Percentiles rank a stretch among this genome's conserved stretches.
Evolutionary conservation across 371 early-diverging fungal genomes (phyloP).

Genomic region (Haplosporangium sp.): DNA sequence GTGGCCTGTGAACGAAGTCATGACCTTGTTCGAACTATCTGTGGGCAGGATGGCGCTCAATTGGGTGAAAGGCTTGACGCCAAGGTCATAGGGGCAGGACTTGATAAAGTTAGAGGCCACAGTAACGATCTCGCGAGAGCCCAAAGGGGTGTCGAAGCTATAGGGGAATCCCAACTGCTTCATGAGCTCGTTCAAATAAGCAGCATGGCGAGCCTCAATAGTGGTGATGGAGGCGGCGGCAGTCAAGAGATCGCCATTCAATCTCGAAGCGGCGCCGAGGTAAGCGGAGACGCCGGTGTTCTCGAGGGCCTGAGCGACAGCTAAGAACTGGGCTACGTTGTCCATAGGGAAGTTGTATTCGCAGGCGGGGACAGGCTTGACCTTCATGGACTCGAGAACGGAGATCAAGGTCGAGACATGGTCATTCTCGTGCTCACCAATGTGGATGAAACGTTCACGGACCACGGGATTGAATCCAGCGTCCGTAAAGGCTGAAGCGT

Average conservation of each 20-base stretch:
- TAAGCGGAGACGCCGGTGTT: slow-evolving; percentile 60
- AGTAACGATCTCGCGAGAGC: slow-evolving; percentile 5
- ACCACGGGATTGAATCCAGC: slow-evolving; percentile 52
- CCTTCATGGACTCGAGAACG: slow-evolving; percentile 37
- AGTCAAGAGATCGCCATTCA: slow-evolving; percentile 6
- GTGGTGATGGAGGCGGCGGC: slow-evolving; percentile 11
- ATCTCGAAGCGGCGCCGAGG: slow-evolving; percentile 44
- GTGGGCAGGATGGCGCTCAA: slow-evolving; percentile 18
- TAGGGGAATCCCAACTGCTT: slow-evolving; percentile 16
- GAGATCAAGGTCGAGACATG: slow-evolving; percentile 53
- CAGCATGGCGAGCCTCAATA: slow-evolving; percentile 26
- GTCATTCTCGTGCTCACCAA: slow-evolving; percentile 53
- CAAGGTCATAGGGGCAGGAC: slow-evolving; percentile 14
- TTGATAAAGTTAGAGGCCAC: slow-evolving; percentile 11
- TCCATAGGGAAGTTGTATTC: slow-evolving; percentile 57
- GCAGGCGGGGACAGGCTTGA: slow-evolving; percentile 55
- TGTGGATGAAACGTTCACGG: slow-evolving; percentile 41
- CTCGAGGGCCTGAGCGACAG: slow-evolving; percentile 57
- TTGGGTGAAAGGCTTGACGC: slow-evolving; percentile 13
- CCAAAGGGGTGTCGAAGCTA: slow-evolving; percentile 19
- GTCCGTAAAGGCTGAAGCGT: slow-evolving; percentile 28
- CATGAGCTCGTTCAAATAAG: slow-evolving; percentile 23
- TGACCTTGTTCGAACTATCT: slow-evolving; percentile 6
- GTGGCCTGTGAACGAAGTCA: slow-evolving; percentile 12
- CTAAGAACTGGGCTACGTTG: slow-evolving; percentile 50